Conservation (phyloP, 345 rosid genomes). For the Kandelia obovata region DNA sequence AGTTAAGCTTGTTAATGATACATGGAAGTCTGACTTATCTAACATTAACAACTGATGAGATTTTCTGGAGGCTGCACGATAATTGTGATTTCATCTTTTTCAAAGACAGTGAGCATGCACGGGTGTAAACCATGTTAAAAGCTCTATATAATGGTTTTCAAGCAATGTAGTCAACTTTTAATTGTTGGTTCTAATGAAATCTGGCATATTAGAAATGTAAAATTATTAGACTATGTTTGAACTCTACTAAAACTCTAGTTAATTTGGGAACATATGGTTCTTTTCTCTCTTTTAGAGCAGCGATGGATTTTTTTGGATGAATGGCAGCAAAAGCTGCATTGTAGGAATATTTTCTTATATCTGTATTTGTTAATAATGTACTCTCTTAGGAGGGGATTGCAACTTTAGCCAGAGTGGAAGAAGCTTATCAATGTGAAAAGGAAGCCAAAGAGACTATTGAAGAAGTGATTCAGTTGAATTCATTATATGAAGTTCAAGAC, state of each 20-base stretch:
- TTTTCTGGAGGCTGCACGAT: not conserved
- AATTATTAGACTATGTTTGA: not conserved
- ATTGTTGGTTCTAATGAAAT: not conserved
- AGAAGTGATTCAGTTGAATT: slow-evolving; percentile 50
- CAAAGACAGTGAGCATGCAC: not conserved
- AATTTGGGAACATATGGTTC: not conserved
- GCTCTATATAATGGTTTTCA: not conserved
- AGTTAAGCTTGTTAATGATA: no score
- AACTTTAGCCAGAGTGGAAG: slow-evolving; percentile 73
- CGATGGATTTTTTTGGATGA: not conserved
- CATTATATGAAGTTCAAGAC: slow-evolving; percentile 65
- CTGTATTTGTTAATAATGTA: slow-evolving; percentile 3
- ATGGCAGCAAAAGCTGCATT: not conserved
- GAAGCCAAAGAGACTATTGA: slow-evolving; percentile 64
- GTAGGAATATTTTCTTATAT: slow-evolving; percentile 2
- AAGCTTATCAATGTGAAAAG: slow-evolving; percentile 63
- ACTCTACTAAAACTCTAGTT: no score
- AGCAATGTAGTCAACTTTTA: not conserved
- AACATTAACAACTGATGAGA: no score
- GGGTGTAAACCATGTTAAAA: not conserved
- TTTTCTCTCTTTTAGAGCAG: not conserved
- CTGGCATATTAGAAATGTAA: not conserved
- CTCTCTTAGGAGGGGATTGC: slow-evolving; percentile 58
- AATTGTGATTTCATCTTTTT: not conserved
- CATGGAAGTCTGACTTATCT: no score